phyloP scores from a whole-genome alignment of 2,329 filamentous ascomycete genomes.

The Talaromyces piceae region DNA sequence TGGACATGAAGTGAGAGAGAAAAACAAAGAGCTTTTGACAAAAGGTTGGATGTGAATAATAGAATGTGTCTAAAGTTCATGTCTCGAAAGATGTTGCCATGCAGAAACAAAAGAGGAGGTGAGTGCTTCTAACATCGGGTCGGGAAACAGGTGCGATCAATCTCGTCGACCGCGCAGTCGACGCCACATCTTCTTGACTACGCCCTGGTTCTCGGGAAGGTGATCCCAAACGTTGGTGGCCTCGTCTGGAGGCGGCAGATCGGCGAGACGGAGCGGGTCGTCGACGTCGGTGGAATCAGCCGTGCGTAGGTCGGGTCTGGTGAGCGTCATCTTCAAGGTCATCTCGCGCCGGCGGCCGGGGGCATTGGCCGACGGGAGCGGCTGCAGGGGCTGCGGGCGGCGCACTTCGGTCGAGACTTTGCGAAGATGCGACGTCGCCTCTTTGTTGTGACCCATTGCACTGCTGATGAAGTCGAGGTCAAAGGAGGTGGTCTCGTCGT shows the following conservation, averaged over 20 bases:
- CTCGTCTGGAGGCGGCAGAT: constrained; percentile 41
- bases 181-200: constrained; percentile 39
- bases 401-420: constrained; percentile 5
- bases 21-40: constrained; percentile 1
- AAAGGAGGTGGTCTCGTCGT: constrained; percentile 37
- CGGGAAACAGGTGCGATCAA: constrained; percentile 1
- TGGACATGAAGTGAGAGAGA: constrained; percentile 6
- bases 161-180: constrained; percentile 28
- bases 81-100: background rate
- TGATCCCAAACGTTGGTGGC: constrained; percentile 37
- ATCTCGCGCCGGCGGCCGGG: constrained; percentile 63
- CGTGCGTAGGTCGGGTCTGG: constrained; percentile 70
- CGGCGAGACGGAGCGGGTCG: constrained; percentile 50
- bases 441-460: background rate
- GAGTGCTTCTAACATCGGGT: background rate
- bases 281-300: constrained; percentile 30
- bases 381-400: constrained; percentile 8
- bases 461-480: constrained; percentile 3
- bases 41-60: background rate
- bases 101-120: background rate
- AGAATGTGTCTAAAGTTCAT: no score
- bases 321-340: constrained; percentile 94
- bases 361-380: background rate
- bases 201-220: constrained; percentile 30
- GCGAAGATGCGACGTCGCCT: constrained; percentile 3